Evolutionary conservation across 345 rosid genomes (phyloP).

Genomic region (Eucalyptus fibrosa): DNA sequence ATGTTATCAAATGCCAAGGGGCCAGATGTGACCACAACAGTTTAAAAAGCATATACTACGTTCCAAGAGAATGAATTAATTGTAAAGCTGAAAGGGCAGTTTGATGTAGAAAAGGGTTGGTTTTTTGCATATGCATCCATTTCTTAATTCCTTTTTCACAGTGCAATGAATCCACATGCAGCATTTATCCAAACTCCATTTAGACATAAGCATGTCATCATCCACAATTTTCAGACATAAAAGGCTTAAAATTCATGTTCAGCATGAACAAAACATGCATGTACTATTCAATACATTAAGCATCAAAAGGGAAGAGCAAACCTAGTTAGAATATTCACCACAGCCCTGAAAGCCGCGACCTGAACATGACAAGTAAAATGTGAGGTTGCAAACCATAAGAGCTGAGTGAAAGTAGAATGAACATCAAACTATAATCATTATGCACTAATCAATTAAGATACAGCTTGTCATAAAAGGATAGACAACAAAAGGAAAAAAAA

Average conservation of each 20-base stretch:
- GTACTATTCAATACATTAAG: not conserved
- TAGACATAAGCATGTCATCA: not conserved
- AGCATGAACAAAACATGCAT: not conserved
- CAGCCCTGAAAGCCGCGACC: constrained; percentile 99
- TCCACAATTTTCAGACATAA: not conserved
- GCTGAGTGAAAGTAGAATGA: not conserved
- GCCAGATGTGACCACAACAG: not conserved
- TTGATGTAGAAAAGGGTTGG: not conserved
- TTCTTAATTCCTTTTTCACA: not conserved
- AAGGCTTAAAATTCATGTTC: not conserved
- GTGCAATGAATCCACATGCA: not conserved
- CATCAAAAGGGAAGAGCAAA: not conserved
- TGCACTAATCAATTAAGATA: not conserved
- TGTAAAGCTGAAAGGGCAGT: not conserved
- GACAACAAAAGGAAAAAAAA: not conserved
- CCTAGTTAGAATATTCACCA: constrained; percentile 97
- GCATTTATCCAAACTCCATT: not conserved
- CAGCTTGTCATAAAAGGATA: not conserved
- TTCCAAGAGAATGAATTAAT: not conserved
- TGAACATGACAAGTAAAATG: constrained; percentile 17
- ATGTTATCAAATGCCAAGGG: not conserved
- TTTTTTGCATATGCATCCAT: not conserved
- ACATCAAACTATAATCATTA: not conserved
- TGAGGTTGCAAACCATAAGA: constrained; percentile 3
- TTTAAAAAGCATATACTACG: not conserved